These are phyloP conservation scores for Boechera stricta DNA, from an alignment of 345 rosid genomes.

Conservation along the genomic window DNA sequence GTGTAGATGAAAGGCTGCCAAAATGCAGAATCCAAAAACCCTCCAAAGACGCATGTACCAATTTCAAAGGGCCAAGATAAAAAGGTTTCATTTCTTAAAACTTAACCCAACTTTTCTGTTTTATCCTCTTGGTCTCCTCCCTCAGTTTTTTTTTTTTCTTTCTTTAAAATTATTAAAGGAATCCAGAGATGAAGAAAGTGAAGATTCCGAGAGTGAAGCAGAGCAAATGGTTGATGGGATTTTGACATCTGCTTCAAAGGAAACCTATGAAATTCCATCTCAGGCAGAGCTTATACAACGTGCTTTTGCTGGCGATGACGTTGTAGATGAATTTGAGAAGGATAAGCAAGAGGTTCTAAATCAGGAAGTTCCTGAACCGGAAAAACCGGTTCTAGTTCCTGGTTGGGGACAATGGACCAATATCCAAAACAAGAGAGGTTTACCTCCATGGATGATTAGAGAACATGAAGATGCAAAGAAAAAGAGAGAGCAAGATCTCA, in stretches of 20 bases:
- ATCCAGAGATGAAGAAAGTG: slow-evolving; percentile 57
- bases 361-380: slow-evolving; percentile 81
- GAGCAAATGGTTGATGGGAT: slow-evolving; percentile 84
- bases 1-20: slow-evolving; percentile 58
- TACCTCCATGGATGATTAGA: slow-evolving; percentile 79
- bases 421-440: slow-evolving; percentile 75
- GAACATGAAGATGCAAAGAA: slow-evolving; percentile 74
- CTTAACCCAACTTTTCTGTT: not conserved
- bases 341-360: slow-evolving; percentile 70
- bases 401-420: slow-evolving; percentile 97
- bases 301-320: slow-evolving; percentile 97
- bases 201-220: slow-evolving; percentile 58
- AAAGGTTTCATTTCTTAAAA: slow-evolving; percentile 48
- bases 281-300: slow-evolving; percentile 84
- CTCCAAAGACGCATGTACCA: slow-evolving; percentile 42
- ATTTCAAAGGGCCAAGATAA: slow-evolving; percentile 43
- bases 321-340: slow-evolving; percentile 76
- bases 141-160: slow-evolving; percentile 2
- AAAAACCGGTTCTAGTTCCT: slow-evolving; percentile 76
- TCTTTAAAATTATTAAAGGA: slow-evolving; percentile 48
- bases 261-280: slow-evolving; percentile 75
- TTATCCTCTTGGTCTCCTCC: slow-evolving; percentile 1
- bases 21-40: slow-evolving; percentile 48
- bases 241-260: slow-evolving; percentile 57
- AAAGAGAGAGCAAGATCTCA: slow-evolving; percentile 71